Percentiles rank a stretch among this genome's conserved stretches.
Evolutionary conservation across 139 green algal species (phyloP).

Genomic region (Closterium sp.): DNA sequence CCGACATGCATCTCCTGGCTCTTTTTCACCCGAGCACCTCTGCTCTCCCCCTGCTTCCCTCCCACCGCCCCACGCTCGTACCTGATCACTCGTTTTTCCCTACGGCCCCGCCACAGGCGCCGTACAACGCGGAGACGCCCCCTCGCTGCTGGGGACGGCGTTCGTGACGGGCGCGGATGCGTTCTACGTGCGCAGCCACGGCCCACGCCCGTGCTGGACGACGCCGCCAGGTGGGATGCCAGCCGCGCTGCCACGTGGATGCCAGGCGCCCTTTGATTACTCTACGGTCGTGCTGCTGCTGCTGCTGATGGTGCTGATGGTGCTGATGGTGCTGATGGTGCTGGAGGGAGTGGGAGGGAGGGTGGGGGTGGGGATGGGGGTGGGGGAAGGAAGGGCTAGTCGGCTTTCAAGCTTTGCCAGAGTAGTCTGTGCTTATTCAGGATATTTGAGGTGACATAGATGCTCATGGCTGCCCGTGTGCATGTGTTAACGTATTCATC

Average conservation of each 20-base stretch:
- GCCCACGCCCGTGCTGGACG: slow-evolving; percentile 33
- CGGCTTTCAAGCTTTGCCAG: too few species aligned
- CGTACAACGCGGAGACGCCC: slow-evolving; percentile 45
- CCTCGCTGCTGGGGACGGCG: slow-evolving; percentile 1
- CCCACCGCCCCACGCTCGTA: background rate
- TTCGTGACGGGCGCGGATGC: slow-evolving; percentile 30
- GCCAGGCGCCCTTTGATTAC: background rate
- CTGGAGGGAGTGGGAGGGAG: too few species aligned
- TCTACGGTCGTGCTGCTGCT: too few species aligned
- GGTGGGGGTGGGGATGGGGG: too few species aligned
- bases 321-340: background rate
- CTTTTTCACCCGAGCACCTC: too few species aligned
- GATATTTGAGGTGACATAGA: too few species aligned
- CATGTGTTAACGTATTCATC: too few species aligned
- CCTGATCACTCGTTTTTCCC: background rate
- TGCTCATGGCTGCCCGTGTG: background rate
- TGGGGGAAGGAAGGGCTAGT: too few species aligned
- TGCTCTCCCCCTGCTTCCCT: too few species aligned
- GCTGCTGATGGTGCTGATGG: background rate
- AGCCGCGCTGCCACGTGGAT: background rate
- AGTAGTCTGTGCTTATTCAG: too few species aligned
- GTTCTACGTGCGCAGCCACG: slow-evolving; percentile 50
- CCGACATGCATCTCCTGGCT: background rate
- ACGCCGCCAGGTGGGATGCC: background rate
- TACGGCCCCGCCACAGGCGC: background rate